These are phyloP conservation scores for Austroboletus rostrupii DNA, from an alignment of 1,284 basidiomycete species.

Conservation along the genomic window DNA sequence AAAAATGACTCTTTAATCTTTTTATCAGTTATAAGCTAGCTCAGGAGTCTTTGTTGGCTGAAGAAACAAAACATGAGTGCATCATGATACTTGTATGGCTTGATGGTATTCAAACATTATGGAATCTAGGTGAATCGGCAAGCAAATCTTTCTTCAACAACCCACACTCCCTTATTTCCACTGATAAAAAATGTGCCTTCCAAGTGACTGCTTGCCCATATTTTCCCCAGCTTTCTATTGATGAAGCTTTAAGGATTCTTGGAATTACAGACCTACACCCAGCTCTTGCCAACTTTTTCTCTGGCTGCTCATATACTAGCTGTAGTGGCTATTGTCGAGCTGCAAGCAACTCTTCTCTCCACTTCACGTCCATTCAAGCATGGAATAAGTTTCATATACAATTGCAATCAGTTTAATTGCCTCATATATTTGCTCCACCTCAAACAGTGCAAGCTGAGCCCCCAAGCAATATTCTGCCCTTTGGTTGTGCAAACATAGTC, in stretches of 20 bases:
- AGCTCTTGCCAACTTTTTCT: conserved; percentile 4
- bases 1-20: background rate
- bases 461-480: background rate
- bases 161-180: background rate
- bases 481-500: background rate
- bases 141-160: conserved; percentile 1
- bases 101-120: background rate
- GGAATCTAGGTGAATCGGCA: too few species aligned
- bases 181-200: background rate
- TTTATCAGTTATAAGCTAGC: background rate
- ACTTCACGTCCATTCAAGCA: background rate
- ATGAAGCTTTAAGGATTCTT: background rate
- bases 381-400: conserved; percentile 2
- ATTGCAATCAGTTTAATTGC: background rate
- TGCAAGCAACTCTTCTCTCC: background rate
- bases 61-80: too few species aligned
- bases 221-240: background rate
- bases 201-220: background rate
- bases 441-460: background rate
- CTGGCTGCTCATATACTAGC: background rate
- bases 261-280: background rate
- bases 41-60: too few species aligned
- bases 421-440: background rate
- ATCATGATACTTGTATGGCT: too few species aligned
- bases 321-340: background rate